Conservation (phyloP, 805 yeast genomes). For the Kodamaea jinghongensis region DNA sequence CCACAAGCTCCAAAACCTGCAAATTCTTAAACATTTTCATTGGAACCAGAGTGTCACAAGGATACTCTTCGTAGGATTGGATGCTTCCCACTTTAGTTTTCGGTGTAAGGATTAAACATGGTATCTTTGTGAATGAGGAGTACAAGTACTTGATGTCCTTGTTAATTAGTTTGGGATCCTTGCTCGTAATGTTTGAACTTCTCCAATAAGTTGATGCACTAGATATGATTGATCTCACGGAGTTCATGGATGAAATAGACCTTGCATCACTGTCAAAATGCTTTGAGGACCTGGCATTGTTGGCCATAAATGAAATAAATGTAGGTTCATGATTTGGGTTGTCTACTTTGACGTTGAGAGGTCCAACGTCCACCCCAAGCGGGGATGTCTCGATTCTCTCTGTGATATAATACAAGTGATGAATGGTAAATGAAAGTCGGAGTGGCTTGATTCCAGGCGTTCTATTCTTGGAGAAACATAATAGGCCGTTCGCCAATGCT, state of each 20-base stretch:
- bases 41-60: constrained; percentile 69
- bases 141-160: constrained; percentile 56
- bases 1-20: constrained; percentile 58
- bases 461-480: constrained; percentile 47
- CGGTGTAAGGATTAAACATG: constrained; percentile 59
- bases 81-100: constrained; percentile 57
- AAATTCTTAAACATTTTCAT: constrained; percentile 58
- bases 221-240: constrained; percentile 51
- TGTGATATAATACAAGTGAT: constrained; percentile 60
- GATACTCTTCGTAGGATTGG: constrained; percentile 64
- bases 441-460: constrained; percentile 45
- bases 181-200: constrained; percentile 27
- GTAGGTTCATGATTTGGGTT: constrained; percentile 53
- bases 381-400: constrained; percentile 52
- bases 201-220: constrained; percentile 43
- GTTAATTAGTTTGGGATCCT: constrained; percentile 43
- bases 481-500: constrained; percentile 56
- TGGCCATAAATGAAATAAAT: constrained; percentile 57
- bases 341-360: constrained; percentile 58
- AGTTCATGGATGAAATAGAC: constrained; percentile 57
- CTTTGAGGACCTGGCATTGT: constrained; percentile 46
- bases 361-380: constrained; percentile 55
- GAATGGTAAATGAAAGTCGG: constrained; percentile 56
- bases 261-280: constrained; percentile 43
- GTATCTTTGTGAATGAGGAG: constrained; percentile 63